Conservation (phyloP, 768 basidiomycete genomes). For the Tricholoma flavovirens region DNA sequence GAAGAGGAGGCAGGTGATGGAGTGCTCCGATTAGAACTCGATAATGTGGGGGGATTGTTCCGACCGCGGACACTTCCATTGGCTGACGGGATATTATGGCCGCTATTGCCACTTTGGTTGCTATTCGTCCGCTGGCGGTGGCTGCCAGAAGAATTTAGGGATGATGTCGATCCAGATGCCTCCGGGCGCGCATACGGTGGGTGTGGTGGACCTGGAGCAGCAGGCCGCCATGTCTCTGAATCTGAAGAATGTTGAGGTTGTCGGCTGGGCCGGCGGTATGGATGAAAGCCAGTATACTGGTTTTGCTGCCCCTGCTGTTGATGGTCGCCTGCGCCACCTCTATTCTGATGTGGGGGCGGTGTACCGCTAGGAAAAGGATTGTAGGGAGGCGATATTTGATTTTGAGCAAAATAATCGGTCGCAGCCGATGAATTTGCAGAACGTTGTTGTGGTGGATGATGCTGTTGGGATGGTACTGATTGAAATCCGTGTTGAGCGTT, state of each 20-base stretch:
- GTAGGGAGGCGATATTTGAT: slow-evolving; percentile 44
- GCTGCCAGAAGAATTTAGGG: slow-evolving; percentile 62
- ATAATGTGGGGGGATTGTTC: slow-evolving; percentile 26
- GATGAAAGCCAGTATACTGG: slow-evolving; percentile 64
- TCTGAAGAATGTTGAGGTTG: slow-evolving; percentile 35
- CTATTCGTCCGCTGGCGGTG: slow-evolving; percentile 67
- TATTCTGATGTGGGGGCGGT: slow-evolving; percentile 55
- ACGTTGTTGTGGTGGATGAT: slow-evolving; percentile 25
- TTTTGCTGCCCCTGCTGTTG: slow-evolving; percentile 35
- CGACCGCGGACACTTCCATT: slow-evolving; percentile 33
- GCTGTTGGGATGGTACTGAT: slow-evolving; percentile 35
- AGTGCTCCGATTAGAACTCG: slow-evolving; percentile 23
- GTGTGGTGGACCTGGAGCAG: slow-evolving; percentile 41
- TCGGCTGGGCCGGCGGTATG: slow-evolving; percentile 69
- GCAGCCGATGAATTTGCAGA: slow-evolving; percentile 31
- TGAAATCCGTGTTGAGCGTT: slow-evolving; percentile 54
- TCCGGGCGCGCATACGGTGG: slow-evolving; percentile 79
- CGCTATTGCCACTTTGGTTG: slow-evolving; percentile 54
- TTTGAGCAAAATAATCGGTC: slow-evolving; percentile 54
- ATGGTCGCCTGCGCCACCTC: slow-evolving; percentile 33
- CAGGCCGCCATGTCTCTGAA: slow-evolving; percentile 45
- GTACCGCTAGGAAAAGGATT: slow-evolving; percentile 67
- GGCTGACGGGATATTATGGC: slow-evolving; percentile 29
- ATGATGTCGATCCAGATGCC: slow-evolving; percentile 74
- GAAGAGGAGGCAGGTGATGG: slow-evolving; percentile 24